Percentiles rank a stretch among this genome's conserved stretches.
phyloP scores from a whole-genome alignment of 306 rosid species.

The Fagus sylvatica region DNA sequence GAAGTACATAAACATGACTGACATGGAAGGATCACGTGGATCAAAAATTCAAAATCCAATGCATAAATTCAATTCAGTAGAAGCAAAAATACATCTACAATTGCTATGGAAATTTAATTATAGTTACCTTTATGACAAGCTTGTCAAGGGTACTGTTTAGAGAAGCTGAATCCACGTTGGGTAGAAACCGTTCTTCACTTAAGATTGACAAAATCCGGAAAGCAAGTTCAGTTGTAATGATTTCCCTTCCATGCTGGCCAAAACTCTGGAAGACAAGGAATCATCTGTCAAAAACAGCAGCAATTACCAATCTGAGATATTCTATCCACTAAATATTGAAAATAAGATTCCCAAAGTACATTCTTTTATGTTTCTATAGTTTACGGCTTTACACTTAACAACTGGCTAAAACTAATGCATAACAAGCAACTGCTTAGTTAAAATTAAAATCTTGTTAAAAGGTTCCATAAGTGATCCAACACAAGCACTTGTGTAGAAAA shows the following conservation, averaged over 20 bases:
- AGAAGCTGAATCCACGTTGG: slow-evolving; percentile 56
- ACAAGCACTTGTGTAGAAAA: slow-evolving; percentile 18
- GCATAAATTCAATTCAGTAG: neutral
- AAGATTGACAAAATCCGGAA: slow-evolving; percentile 72
- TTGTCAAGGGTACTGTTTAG: slow-evolving; percentile 71
- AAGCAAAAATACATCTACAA: neutral
- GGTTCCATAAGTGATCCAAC: neutral
- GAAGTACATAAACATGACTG: neutral
- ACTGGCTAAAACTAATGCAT: neutral
- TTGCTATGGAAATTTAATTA: neutral
- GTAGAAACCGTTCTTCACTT: slow-evolving; percentile 70
- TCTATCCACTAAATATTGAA: slow-evolving; percentile 52
- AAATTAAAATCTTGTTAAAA: slow-evolving; percentile 3
- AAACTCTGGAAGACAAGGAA: slow-evolving; percentile 99
- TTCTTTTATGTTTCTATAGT: neutral
- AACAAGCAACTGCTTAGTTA: slow-evolving; percentile 8
- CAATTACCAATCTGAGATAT: slow-evolving; percentile 81
- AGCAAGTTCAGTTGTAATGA: slow-evolving; percentile 92
- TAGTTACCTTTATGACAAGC: slow-evolving; percentile 74
- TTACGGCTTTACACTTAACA: neutral
- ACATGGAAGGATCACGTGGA: too few relatives aligned
- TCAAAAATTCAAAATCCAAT: neutral
- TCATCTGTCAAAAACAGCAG: slow-evolving; percentile 99
- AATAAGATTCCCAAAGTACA: slow-evolving; percentile 18
- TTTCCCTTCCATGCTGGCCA: slow-evolving; percentile 99